phyloP scores from a whole-genome alignment of 2,329 filamentous ascomycete genomes.

The Coniochaeta sp. region DNA sequence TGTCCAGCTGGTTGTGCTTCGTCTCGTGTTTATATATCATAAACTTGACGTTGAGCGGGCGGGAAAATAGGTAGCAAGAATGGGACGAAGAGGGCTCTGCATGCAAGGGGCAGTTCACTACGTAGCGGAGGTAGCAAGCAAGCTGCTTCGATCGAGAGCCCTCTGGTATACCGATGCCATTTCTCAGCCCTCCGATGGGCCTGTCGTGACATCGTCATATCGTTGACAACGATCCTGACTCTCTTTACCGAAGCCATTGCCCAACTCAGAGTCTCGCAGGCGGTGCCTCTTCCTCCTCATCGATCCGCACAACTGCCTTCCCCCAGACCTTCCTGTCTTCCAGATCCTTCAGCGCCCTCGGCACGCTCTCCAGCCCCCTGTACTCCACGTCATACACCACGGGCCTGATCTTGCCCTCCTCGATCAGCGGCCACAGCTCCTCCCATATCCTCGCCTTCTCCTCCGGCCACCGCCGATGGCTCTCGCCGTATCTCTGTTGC shows the following conservation, averaged over 20 bases:
- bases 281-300: conserved; percentile 7
- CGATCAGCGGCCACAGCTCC: conserved; percentile 39
- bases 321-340: conserved; percentile 42
- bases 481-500: conserved; percentile 45
- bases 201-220: background rate
- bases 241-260: background rate
- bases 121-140: background rate
- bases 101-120: background rate
- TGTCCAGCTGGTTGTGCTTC: background rate
- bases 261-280: background rate
- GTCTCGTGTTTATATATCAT: background rate
- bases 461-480: conserved; percentile 37
- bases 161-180: background rate
- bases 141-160: too few relatives aligned
- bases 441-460: conserved; percentile 42
- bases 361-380: conserved; percentile 39
- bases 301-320: conserved; percentile 44
- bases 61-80: background rate
- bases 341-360: conserved; percentile 43
- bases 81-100: background rate
- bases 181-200: background rate
- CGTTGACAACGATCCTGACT: background rate
- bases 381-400: conserved; percentile 41
- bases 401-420: conserved; percentile 38
- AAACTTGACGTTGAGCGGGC: background rate